A percentile compares a stretch with the other conserved stretches of the same genome.
These are phyloP conservation scores for Annulohypoxylon stygium DNA, from an alignment of 495 filamentous ascomycete species.

Conservation along the genomic window DNA sequence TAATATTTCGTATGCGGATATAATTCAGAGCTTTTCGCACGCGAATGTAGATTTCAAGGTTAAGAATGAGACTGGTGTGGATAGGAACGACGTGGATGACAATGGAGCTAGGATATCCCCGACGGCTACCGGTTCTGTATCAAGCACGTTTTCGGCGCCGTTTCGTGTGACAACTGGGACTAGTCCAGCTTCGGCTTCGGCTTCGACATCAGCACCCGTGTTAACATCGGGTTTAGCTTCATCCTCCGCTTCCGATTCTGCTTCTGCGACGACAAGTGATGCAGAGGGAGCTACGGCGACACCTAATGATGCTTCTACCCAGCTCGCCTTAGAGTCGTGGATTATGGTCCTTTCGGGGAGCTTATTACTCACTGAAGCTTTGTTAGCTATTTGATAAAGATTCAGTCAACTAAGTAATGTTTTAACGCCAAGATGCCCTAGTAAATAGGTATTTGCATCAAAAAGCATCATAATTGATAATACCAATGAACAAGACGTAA, in stretches of 20 bases:
- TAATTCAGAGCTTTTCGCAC: constrained; percentile 17
- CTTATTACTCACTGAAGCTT: neutral
- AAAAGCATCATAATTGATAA: too few relatives aligned
- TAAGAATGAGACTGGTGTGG: constrained; percentile 28
- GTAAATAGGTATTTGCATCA: too few relatives aligned
- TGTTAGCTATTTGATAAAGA: neutral
- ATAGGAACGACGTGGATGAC: constrained; percentile 20
- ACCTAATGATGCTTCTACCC: constrained; percentile 20
- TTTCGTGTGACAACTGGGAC: too few relatives aligned
- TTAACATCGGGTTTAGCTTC: too few relatives aligned
- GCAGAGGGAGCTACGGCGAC: constrained; percentile 6
- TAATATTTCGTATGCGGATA: neutral
- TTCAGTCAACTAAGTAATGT: too few relatives aligned
- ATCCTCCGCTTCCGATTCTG: too few relatives aligned
- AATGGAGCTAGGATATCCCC: constrained; percentile 8
- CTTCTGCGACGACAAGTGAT: neutral
- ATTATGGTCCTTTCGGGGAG: neutral
- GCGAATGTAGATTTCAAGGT: constrained; percentile 31
- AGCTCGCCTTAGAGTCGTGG: neutral
- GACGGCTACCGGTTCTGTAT: neutral
- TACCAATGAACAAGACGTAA: too few relatives aligned
- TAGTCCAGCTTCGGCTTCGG: too few relatives aligned
- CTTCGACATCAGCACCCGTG: too few relatives aligned
- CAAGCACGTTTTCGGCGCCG: too few relatives aligned
- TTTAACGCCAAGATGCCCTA: too few relatives aligned